Evolutionary conservation across 345 rosid species (phyloP), one percentile per base, ranked within the genome.

Genomic region (Heritiera fomes): DNA sequence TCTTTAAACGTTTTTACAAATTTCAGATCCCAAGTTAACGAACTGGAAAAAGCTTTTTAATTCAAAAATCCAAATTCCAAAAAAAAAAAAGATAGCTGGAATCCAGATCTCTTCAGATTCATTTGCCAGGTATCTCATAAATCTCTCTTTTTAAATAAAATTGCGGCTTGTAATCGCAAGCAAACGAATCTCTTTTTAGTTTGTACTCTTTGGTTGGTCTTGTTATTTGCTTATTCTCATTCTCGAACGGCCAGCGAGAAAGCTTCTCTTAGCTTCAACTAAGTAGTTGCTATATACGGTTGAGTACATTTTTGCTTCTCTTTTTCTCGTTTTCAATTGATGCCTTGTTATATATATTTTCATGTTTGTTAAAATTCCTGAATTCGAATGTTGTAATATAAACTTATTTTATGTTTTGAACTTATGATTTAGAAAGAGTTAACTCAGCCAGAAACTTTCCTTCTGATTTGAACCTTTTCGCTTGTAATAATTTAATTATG

Each of bases 21-120:
- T 13, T 62, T 70, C 43, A 49, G 20, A 70, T 47, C 41, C 74
- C 18, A 2, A 41, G 34, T 43, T 70, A 47, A 45, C 38, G 18
- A 68, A 68, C 72, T 10, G 34, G 18, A 20, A 67, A 46, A 45
- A 1, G 15, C 20, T 45, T 68, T 49, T 69, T 12, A 28, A 49
- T 10, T 8, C 58, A 2, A 2, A 34, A 20, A 13, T 0, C 11
- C 6, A 34, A 34, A 34, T 34, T 34, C 2, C 8, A 41, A 45
- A n/a, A 32, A 4, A 11, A 11, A 10, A 7, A 67, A 43, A 45
- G 6, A 43, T 1, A 9, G 7, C 34, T 38, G 6, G 23, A 69
- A 47, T 47, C 2, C 72, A n/a, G 72, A 67, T 67, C 52, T n/a
- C 28, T 55, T 12, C 47, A 32, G 17, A 72, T 72, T 72, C 75